Percentiles rank a stretch among this genome's conserved stretches.
Evolutionary conservation across 1,284 basidiomycete genomes (phyloP).

Genomic region (Trichosporon ovoides): DNA sequence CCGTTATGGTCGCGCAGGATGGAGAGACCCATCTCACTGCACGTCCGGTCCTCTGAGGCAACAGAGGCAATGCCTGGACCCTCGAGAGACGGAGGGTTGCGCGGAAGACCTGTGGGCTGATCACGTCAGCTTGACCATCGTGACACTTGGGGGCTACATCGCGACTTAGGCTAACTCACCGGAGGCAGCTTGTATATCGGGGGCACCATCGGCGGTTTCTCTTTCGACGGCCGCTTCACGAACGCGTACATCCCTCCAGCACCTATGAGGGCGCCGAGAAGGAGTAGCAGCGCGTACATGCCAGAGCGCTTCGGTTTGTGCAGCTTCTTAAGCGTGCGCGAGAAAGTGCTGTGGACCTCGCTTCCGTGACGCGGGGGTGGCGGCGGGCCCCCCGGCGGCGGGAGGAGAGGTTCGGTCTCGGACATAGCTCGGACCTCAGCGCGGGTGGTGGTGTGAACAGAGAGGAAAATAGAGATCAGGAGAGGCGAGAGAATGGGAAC

Average conservation of each 20-base stretch:
- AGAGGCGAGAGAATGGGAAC: too few species aligned
- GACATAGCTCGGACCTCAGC: not conserved
- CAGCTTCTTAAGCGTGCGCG: not conserved
- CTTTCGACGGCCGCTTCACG: not conserved
- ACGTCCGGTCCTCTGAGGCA: conserved; percentile 77
- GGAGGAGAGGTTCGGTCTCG: conserved; percentile 17
- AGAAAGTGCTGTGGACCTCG: too few species aligned
- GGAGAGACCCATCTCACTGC: conserved; percentile 74
- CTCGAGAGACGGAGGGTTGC: conserved; percentile 70
- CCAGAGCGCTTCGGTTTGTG: not conserved
- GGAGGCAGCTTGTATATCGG: conserved; percentile 18
- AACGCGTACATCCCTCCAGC: conserved; percentile 9
- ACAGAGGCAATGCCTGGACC: conserved; percentile 73
- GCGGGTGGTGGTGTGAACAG: not conserved
- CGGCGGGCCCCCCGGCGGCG: conserved; percentile 3
- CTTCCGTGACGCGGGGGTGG: not conserved
- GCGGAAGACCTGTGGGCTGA: conserved; percentile 45
- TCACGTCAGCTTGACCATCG: not conserved
- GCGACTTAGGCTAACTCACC: conserved; percentile 10
- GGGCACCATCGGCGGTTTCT: conserved; percentile 20
- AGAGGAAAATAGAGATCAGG: not conserved
- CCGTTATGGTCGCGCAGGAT: conserved; percentile 69
- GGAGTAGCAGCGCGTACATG: conserved; percentile 5
- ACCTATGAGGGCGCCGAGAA: conserved; percentile 12
- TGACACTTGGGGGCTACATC: too few species aligned